These are phyloP conservation scores for Sanghuangporus baumii DNA, from an alignment of 1,284 basidiomycete species.

Conservation along the genomic window DNA sequence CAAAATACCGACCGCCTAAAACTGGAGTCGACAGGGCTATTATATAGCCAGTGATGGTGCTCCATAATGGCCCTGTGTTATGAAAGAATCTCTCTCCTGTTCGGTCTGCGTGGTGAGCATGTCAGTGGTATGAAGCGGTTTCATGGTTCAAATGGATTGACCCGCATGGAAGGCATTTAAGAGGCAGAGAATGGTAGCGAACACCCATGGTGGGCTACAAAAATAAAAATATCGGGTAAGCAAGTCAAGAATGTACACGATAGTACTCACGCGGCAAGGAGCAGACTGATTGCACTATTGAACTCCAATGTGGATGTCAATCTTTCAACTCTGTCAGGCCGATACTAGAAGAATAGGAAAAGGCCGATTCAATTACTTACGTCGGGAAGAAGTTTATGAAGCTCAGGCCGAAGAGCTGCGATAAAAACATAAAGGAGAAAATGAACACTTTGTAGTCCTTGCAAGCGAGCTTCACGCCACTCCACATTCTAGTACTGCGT, in stretches of 20 bases:
- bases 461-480: constrained; percentile 25
- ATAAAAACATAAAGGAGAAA: constrained; percentile 24
- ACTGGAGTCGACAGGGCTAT: constrained; percentile 52
- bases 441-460: constrained; percentile 32
- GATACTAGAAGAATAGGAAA: constrained; percentile 14
- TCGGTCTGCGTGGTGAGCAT: constrained; percentile 33
- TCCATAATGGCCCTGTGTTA: constrained; percentile 54
- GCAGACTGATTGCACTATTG: constrained; percentile 28
- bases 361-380: constrained; percentile 17
- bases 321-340: constrained; percentile 38
- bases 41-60: constrained; percentile 56
- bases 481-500: constrained; percentile 17
- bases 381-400: constrained; percentile 36
- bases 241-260: background rate
- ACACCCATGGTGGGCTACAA: constrained; percentile 59
- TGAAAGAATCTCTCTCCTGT: constrained; percentile 69
- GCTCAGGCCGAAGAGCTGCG: constrained; percentile 27
- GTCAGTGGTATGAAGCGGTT: background rate
- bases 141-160: constrained; percentile 24
- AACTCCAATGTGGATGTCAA: constrained; percentile 34
- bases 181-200: constrained; percentile 49
- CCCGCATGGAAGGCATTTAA: constrained; percentile 65
- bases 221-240: background rate
- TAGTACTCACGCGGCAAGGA: constrained; percentile 31
- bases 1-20: constrained; percentile 52